These are phyloP conservation scores for Haplographium delicatum DNA, from an alignment of 495 filamentous ascomycete species.

Conservation along the genomic window DNA sequence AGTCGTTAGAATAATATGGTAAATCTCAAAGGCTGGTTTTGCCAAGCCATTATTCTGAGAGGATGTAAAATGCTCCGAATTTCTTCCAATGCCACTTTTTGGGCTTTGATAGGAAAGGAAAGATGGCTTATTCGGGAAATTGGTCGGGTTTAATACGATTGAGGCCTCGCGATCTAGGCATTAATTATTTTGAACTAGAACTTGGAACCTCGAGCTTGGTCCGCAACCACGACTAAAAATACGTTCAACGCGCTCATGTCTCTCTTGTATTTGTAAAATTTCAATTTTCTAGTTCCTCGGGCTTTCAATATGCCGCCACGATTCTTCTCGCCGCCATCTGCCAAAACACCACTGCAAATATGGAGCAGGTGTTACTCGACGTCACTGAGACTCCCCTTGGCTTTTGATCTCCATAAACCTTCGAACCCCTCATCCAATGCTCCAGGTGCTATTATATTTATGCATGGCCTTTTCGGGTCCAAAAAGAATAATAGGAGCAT, in stretches of 20 bases:
- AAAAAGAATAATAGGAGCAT: slow-evolving; percentile 95
- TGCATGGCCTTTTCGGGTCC: slow-evolving; percentile 93
- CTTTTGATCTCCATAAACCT: slow-evolving; percentile 54
- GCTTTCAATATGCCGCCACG: slow-evolving; percentile 9
- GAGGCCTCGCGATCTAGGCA: slow-evolving; percentile 8
- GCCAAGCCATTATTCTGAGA: no score
- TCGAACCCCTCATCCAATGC: slow-evolving; percentile 36
- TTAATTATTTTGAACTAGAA: background rate
- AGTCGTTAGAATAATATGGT: no score
- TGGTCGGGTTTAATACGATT: no score
- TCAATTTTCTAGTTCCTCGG: background rate
- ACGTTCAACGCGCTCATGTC: background rate
- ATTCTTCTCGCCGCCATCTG: background rate
- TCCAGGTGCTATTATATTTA: slow-evolving; percentile 67
- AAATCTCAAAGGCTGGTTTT: no score
- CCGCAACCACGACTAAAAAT: background rate
- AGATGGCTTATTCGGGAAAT: no score
- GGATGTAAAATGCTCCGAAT: no score
- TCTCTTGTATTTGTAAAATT: background rate
- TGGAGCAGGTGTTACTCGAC: slow-evolving; percentile 7
- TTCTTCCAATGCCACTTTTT: no score
- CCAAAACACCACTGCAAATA: background rate
- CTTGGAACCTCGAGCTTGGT: background rate
- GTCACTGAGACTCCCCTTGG: slow-evolving; percentile 37
- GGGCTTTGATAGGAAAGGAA: no score